These are phyloP conservation scores for Aspergillus steynii DNA, from an alignment of 495 filamentous ascomycete genomes.

Conservation along the genomic window DNA sequence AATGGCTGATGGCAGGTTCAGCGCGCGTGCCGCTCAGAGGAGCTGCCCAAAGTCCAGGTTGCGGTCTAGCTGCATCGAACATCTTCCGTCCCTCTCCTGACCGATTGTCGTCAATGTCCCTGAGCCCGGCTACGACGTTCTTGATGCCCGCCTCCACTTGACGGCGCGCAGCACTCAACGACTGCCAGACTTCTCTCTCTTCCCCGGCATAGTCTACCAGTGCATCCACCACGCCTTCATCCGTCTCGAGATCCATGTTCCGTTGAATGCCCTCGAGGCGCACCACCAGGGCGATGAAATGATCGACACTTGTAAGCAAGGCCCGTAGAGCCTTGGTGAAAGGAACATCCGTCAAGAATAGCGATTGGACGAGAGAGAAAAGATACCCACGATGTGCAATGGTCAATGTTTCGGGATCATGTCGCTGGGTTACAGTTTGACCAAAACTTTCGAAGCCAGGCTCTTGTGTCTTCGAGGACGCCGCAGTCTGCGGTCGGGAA, in stretches of 20 bases:
- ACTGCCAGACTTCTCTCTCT: slow-evolving; percentile 60
- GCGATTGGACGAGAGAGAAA: slow-evolving; percentile 58
- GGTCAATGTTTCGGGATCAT: slow-evolving; percentile 83
- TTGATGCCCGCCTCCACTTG: slow-evolving; percentile 56
- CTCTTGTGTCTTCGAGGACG: slow-evolving; percentile 27
- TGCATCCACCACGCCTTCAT: slow-evolving; percentile 75
- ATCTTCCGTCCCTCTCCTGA: slow-evolving; percentile 44
- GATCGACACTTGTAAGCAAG: slow-evolving; percentile 71
- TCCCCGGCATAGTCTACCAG: slow-evolving; percentile 68
- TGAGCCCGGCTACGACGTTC: slow-evolving; percentile 57
- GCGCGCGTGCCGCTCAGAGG: slow-evolving; percentile 11
- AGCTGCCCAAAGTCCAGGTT: slow-evolving; percentile 17
- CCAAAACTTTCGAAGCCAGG: slow-evolving; percentile 13
- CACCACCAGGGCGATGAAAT: slow-evolving; percentile 70
- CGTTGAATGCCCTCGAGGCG: slow-evolving; percentile 71
- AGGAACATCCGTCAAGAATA: slow-evolving; percentile 67
- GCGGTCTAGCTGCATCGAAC: slow-evolving; percentile 28
- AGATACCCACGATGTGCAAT: slow-evolving; percentile 78
- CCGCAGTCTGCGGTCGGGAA: slow-evolving; percentile 43
- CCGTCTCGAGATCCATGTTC: slow-evolving; percentile 72
- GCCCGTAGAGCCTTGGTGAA: slow-evolving; percentile 72
- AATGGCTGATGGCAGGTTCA: slow-evolving; percentile 43
- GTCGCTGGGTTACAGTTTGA: slow-evolving; percentile 41
- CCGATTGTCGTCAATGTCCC: slow-evolving; percentile 57
- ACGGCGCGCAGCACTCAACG: slow-evolving; percentile 46